Base-by-base conservation (phyloP, 2,329 filamentous ascomycete genomes). In the Botryotinia narcissicola region DNA sequence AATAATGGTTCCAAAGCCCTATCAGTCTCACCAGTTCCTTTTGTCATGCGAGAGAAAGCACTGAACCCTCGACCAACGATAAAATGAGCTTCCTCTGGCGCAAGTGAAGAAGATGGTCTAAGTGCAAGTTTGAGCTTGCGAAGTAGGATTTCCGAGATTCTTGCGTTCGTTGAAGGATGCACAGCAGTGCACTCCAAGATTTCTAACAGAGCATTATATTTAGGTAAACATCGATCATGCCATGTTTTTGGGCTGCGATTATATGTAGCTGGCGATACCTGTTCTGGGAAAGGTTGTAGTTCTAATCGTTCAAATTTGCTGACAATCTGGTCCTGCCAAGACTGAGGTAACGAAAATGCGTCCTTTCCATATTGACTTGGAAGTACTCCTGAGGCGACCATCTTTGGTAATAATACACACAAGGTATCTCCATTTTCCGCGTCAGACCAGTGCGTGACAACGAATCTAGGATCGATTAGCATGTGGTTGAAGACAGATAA, bases 1-100 rank as follows among this genome's bases (percentile, higher is more conserved):
- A 96, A 84, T 12, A 91, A 82, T 3, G 89, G 89, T 79, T 90
- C 90, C n/a, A 95, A 83, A 12, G 85, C 84, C 32, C 83, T 79
- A 74, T 93, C 90, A 9, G 91, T 81, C 20, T 87, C 84, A 1
- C 85, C 87, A n/a, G 88, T 84, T 6, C 86, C 85, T 74, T 86
- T 87, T 70, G 87, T 89, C 86, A 93, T 89, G 67, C 88, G 86
- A 40, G 93, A 85, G 77, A 94, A 93, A 7, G 91, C 88, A 73
- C 88, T 89, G 79, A 96, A 93, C 0, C 92, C 93, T 76, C 90
- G 90, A 16, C 92, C 92, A 73, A 91, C 86, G 68, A 93, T 92
- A 76, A 96, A 94, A 51, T 89, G 86, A n/a, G 89, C 88, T 79
- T 91, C 87, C 75, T 91, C 87, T 4, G 88, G 89, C 3, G 86